A percentile compares a stretch with the other conserved stretches of the same genome.
Conservation (phyloP, 257 asterid genomes). For the Mentha longifolia region DNA sequence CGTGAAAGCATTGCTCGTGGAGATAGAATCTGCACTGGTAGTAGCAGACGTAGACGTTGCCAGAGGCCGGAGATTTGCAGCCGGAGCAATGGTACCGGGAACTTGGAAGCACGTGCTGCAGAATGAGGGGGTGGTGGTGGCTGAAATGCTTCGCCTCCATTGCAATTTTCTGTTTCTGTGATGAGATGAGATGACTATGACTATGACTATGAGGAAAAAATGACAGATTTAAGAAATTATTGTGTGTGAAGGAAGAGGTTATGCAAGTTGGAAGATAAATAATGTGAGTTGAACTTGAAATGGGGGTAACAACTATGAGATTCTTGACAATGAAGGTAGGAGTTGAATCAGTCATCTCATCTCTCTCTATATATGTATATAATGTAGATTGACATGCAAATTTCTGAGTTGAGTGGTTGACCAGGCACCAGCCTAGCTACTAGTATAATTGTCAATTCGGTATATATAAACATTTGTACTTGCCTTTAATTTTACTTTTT, state of each 20-base stretch:
- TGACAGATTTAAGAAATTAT: too few relatives aligned
- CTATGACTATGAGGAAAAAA: too few relatives aligned
- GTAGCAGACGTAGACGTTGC: slow-evolving; percentile 35
- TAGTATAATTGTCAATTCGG: too few relatives aligned
- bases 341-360: slow-evolving; percentile 37
- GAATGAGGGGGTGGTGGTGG: slow-evolving; percentile 56
- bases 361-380: slow-evolving; percentile 6
- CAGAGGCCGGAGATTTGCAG: slow-evolving; percentile 39
- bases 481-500: too few relatives aligned
- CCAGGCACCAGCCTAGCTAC: too few relatives aligned
- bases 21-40: slow-evolving; percentile 53
- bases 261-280: slow-evolving; percentile 29
- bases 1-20: slow-evolving; percentile 57
- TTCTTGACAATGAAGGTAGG: slow-evolving; percentile 14
- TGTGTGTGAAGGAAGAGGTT: neutral
- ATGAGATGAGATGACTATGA: neutral
- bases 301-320: slow-evolving; percentile 31
- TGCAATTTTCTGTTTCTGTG: neutral
- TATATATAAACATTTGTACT: too few relatives aligned
- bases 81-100: slow-evolving; percentile 40
- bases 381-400: too few relatives aligned
- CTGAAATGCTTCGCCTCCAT: slow-evolving; percentile 72
- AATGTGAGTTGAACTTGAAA: neutral
- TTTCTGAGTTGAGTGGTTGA: too few relatives aligned
- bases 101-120: slow-evolving; percentile 51